A percentile compares a stretch with the other conserved stretches of the same genome.
These are phyloP conservation scores for Quercus suber DNA, from an alignment of 306 rosid genomes.

Conservation along the genomic window DNA sequence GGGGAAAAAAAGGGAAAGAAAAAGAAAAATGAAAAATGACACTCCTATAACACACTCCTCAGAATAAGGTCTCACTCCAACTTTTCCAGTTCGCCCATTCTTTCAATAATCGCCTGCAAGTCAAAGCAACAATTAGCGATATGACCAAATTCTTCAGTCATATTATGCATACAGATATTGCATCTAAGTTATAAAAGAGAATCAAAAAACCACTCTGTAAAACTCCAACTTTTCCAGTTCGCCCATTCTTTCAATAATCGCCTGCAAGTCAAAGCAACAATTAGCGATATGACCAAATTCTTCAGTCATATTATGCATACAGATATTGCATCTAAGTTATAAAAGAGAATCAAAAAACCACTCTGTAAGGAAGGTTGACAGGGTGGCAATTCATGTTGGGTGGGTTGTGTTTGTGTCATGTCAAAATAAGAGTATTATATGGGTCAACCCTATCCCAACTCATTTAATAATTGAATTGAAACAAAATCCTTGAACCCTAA, in stretches of 20 bases:
- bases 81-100: constrained; percentile 70
- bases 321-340: not conserved
- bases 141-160: not conserved
- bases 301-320: not conserved
- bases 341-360: not conserved
- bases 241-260: constrained; percentile 65
- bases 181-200: not conserved
- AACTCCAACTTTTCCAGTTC: constrained; percentile 62
- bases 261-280: constrained; percentile 30
- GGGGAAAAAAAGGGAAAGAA: not conserved
- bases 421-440: too few species aligned
- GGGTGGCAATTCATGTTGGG: too few species aligned
- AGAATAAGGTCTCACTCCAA: constrained; percentile 35
- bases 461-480: too few species aligned
- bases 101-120: constrained; percentile 55
- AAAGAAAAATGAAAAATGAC: not conserved
- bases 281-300: not conserved
- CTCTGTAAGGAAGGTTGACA: too few species aligned
- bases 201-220: not conserved
- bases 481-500: too few species aligned
- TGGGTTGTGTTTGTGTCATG: too few species aligned
- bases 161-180: not conserved
- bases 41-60: not conserved
- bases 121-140: not conserved
- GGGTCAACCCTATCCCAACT: too few species aligned